These are phyloP conservation scores for Giardia duodenalis DNA, from an alignment of 208 protist genomes.

Conservation along the genomic window DNA sequence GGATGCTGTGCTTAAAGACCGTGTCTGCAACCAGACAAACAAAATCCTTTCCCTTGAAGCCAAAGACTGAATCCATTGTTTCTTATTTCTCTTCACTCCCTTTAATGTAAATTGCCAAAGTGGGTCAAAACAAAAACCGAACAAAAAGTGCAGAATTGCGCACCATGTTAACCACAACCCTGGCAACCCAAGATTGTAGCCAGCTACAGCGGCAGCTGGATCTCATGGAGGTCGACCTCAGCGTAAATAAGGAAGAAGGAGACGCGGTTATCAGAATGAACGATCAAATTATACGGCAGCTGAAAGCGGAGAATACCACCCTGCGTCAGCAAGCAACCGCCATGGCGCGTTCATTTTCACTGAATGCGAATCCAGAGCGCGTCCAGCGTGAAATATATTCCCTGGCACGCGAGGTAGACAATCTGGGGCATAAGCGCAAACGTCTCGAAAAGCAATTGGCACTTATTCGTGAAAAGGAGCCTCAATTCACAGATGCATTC, in stretches of 20 bases:
- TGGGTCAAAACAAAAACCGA: too few relatives aligned
- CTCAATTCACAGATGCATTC: background rate
- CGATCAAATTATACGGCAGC: background rate
- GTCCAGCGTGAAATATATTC: background rate
- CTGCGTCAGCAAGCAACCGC: background rate
- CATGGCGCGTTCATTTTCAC: background rate
- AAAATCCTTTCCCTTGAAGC: background rate
- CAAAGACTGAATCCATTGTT: conserved; percentile 4
- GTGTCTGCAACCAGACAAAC: background rate
- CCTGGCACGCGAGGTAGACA: background rate
- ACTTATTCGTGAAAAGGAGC: background rate
- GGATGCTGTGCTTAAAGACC: background rate
- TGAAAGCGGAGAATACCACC: background rate
- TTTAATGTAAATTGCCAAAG: too few relatives aligned
- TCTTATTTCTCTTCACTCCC: too few relatives aligned
- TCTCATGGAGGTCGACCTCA: background rate
- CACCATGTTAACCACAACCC: too few relatives aligned
- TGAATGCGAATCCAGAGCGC: background rate
- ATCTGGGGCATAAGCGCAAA: background rate
- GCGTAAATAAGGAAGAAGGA: background rate
- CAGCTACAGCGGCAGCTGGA: background rate
- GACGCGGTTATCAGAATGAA: background rate
- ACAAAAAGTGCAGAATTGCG: too few relatives aligned
- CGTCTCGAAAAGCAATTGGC: background rate
- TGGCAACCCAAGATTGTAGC: background rate